Evolutionary conservation across 2,329 filamentous ascomycete genomes (phyloP).

Genomic region (Podosphaera fusca): DNA sequence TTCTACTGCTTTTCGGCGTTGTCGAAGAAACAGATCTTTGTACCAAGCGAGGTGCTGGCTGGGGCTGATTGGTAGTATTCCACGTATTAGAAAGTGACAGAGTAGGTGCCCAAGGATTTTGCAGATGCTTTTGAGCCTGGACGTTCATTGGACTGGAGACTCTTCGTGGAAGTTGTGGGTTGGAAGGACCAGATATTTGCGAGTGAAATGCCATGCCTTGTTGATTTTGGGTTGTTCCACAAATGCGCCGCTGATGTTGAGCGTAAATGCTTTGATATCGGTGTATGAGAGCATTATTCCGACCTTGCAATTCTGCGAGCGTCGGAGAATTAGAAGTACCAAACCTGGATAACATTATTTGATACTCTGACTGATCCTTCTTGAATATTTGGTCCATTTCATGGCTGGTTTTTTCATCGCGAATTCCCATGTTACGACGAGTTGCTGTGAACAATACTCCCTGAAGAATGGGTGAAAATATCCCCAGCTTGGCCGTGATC

Average conservation of each 20-base stretch:
- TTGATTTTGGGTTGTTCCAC: not conserved
- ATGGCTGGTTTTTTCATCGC: slow-evolving; percentile 16
- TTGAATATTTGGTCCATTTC: slow-evolving; percentile 19
- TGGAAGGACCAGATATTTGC: not conserved
- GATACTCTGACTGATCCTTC: slow-evolving; percentile 17
- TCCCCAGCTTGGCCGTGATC: slow-evolving; percentile 22
- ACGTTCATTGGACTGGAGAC: not conserved
- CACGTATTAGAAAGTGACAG: slow-evolving; percentile 2
- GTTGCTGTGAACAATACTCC: slow-evolving; percentile 28
- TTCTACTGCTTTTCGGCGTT: not conserved
- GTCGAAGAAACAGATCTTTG: not conserved
- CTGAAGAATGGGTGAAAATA: slow-evolving; percentile 29
- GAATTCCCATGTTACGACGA: slow-evolving; percentile 23
- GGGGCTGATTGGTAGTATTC: not conserved
- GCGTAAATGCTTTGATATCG: slow-evolving; percentile 8
- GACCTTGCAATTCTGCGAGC: slow-evolving; percentile 9
- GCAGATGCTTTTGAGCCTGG: not conserved
- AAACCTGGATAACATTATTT: slow-evolving; percentile 9
- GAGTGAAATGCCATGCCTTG: not conserved
- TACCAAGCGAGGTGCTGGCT: not conserved
- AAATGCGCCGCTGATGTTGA: slow-evolving; percentile 3
- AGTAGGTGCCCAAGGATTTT: slow-evolving; percentile 2
- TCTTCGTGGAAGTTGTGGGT: not conserved
- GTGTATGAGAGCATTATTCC: slow-evolving; percentile 7
- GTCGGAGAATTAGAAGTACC: slow-evolving; percentile 12